A percentile compares a stretch with the other conserved stretches of the same genome.
Evolutionary conservation across 495 filamentous ascomycete genomes (phyloP).

Genomic region (Penicillium chermesinum): DNA sequence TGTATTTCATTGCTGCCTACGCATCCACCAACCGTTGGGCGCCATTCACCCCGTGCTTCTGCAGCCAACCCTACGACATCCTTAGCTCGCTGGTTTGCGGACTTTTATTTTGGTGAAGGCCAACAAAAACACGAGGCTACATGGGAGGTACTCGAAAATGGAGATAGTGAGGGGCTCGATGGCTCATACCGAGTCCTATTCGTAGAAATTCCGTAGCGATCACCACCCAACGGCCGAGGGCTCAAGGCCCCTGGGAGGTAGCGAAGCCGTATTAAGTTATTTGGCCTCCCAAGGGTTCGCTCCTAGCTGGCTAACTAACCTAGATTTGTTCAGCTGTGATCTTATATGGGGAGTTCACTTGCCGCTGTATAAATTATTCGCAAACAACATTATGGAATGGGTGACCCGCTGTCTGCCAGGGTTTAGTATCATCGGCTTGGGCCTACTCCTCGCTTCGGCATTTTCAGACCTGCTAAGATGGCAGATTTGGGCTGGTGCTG

Average conservation of each 20-base stretch:
- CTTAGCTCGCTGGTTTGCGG: not conserved
- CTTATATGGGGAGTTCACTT: not conserved
- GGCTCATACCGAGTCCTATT: not conserved
- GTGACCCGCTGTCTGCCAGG: conserved; percentile 34
- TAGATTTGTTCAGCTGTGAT: not conserved
- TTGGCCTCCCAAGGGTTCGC: too few species aligned
- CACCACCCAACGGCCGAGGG: not conserved
- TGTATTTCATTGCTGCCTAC: not conserved
- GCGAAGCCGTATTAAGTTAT: not conserved
- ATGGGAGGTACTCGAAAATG: not conserved
- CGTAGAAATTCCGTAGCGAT: not conserved
- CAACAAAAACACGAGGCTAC: not conserved
- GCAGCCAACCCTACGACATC: not conserved
- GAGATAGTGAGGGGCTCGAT: not conserved
- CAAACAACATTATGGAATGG: conserved; percentile 24
- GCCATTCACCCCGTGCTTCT: not conserved
- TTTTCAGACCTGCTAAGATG: conserved; percentile 19
- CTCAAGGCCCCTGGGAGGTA: too few species aligned
- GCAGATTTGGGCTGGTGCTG: conserved; percentile 15
- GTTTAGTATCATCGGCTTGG: conserved; percentile 32
- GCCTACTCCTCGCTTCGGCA: conserved; percentile 19
- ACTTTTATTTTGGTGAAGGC: too few species aligned
- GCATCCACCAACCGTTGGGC: not conserved
- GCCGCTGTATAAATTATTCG: not conserved
- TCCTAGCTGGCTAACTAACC: too few species aligned